Evolutionary conservation across 139 green algal species (phyloP), one percentile per base, ranked within the genome.

Genomic region (Gonium pectorale): DNA sequence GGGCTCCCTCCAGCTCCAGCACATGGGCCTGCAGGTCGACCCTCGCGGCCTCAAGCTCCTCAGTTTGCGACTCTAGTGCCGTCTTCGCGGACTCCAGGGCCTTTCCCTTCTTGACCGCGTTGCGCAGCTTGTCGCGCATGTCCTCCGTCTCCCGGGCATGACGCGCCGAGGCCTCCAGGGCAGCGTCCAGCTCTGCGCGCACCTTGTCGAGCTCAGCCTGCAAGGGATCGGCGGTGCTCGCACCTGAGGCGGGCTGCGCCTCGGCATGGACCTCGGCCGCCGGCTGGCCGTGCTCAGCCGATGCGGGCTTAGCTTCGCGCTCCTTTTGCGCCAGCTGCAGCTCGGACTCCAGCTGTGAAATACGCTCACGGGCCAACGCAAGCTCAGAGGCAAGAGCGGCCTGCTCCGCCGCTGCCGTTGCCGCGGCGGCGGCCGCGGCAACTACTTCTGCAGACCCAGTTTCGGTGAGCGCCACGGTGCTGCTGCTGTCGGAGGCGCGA

Each of bases 21-120:
- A 29, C 7, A 15, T 46, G 11, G 2, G 63, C 33, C 63, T 69
- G 33, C 33, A 43, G 33, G 17, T 7, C 33, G 2, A n/a, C 63
- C 63, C 17, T 43, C 26, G 63, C 63, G 4, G 63, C 33, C 66
- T 51, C 38, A 37, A 75, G 40, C 67, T 59, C 38, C 27, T 27
- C 71, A 49, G 66, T 26, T 49, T 80, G 31, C 71, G 11, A 31
- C 71, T 80, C 66, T 5, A 51, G 37, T 0, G 37, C 40, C 7
- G 38, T 38, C 66, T 72, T 72, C 22, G 19, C 66, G 4, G 67
- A 62, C 43, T 54, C 83, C 1, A 88, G 49, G 21, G 15, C 60
- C 72, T 83, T 88, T 43, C 83, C 83, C 72, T 88, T 88, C 73
- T 83, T 88, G 3, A 88, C 71, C 0, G 83, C 83, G n/a, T 24